phyloP scores from a whole-genome alignment of 2,329 filamentous ascomycete genomes.

The Colletotrichum horii region DNA sequence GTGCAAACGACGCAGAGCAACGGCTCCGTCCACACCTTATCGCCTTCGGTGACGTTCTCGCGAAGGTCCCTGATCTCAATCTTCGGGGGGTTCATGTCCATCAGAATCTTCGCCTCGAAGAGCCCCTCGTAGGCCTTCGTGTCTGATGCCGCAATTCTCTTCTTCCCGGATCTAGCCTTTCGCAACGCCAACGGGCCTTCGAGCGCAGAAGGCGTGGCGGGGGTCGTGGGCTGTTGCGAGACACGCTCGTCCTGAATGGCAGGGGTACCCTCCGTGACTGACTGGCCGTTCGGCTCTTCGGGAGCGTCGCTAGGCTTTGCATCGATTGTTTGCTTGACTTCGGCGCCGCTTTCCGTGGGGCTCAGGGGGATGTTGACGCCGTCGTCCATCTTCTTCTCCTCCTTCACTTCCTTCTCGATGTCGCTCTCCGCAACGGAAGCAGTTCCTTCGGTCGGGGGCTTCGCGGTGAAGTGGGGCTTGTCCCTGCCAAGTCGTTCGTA shows the following conservation, averaged over 20 bases:
- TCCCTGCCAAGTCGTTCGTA: slow-evolving; percentile 55
- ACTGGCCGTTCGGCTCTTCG: slow-evolving; percentile 42
- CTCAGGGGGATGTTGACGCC: slow-evolving; percentile 44
- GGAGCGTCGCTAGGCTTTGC: slow-evolving; percentile 52
- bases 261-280: slow-evolving; percentile 27
- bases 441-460: slow-evolving; percentile 23
- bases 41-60: slow-evolving; percentile 49
- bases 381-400: slow-evolving; percentile 15
- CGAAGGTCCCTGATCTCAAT: slow-evolving; percentile 60
- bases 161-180: slow-evolving; percentile 29
- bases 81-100: slow-evolving; percentile 50
- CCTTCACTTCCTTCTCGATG: slow-evolving; percentile 34
- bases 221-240: slow-evolving; percentile 24
- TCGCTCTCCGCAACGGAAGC: slow-evolving; percentile 35
- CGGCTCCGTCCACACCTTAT: slow-evolving; percentile 59
- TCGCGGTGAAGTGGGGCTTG: slow-evolving; percentile 50
- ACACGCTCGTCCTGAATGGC: slow-evolving; percentile 24
- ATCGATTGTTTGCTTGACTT: slow-evolving; percentile 57
- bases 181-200: slow-evolving; percentile 8
- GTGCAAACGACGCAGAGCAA: slow-evolving; percentile 57
- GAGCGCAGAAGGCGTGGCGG: slow-evolving; percentile 3
- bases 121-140: slow-evolving; percentile 57
- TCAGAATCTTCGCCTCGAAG: slow-evolving; percentile 55
- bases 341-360: slow-evolving; percentile 55
- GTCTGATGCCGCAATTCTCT: slow-evolving; percentile 35